Evolutionary conservation across 2,329 filamentous ascomycete genomes (phyloP).

Genomic region (Biscogniauxia sp.): DNA sequence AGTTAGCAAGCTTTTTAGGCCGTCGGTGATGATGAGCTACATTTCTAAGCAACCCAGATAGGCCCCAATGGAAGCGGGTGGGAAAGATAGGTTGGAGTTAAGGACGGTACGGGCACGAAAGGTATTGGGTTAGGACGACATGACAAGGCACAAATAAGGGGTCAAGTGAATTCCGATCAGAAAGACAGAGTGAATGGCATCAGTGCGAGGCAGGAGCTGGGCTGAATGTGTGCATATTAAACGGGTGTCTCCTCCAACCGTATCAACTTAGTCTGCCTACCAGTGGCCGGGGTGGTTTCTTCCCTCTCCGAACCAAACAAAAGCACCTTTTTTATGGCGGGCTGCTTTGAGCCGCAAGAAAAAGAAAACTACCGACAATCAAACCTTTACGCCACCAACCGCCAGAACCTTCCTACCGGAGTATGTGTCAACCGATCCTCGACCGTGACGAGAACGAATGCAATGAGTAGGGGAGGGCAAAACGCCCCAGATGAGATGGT

Average conservation of each 20-base stretch:
- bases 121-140: not conserved
- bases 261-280: conserved; percentile 20
- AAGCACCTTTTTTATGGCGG: conserved; percentile 19
- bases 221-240: conserved; percentile 15
- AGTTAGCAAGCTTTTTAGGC: not conserved
- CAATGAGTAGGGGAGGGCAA: conserved; percentile 11
- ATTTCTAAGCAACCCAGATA: not conserved
- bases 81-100: not conserved
- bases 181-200: not conserved
- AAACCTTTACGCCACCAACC: conserved; percentile 28
- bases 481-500: conserved; percentile 7
- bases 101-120: not conserved
- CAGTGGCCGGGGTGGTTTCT: conserved; percentile 12
- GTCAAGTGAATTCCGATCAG: no score
- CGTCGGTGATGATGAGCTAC: not conserved
- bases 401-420: conserved; percentile 22
- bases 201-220: not conserved
- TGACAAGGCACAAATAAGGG: not conserved
- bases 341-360: conserved; percentile 16
- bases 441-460: conserved; percentile 20
- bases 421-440: conserved; percentile 15
- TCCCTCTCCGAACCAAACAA: conserved; percentile 15
- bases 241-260: conserved; percentile 12
- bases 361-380: conserved; percentile 16
- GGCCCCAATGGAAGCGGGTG: not conserved